Evolutionary conservation across 2,329 filamentous ascomycete genomes (phyloP).

Genomic region (Onygenales sp.): DNA sequence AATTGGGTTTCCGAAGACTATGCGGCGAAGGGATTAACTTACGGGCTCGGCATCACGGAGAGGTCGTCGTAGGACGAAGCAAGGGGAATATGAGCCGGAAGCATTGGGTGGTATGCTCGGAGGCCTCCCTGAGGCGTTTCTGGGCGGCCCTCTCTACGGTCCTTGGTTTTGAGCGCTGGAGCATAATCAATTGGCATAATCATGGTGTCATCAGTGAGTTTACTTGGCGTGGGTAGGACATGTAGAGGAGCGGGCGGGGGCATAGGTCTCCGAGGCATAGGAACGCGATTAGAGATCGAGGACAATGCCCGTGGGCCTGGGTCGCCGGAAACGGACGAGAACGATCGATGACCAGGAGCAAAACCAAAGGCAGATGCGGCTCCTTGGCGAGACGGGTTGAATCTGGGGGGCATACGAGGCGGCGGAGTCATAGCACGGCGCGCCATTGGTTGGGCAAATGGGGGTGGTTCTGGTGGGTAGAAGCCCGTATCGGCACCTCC

Average conservation of each 20-base stretch:
- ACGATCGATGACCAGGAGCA: conserved; percentile 14
- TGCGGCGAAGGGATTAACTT: conserved; percentile 39
- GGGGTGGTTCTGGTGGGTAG: conserved; percentile 30
- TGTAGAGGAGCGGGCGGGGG: conserved; percentile 66
- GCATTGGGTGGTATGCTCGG: conserved; percentile 62
- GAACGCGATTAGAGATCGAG: conserved; percentile 46
- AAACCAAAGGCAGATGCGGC: conserved; percentile 18
- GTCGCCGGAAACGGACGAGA: conserved; percentile 10
- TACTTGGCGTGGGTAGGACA: conserved; percentile 74
- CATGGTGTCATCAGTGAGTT: conserved; percentile 73
- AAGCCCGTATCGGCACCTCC: conserved; percentile 17
- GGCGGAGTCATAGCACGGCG: conserved; percentile 95
- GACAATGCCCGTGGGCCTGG: conserved; percentile 53
- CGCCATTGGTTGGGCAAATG: conserved; percentile 74
- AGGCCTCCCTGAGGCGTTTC: conserved; percentile 50
- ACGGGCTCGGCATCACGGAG: conserved; percentile 77
- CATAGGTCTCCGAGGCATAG: conserved; percentile 46
- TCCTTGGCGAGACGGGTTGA: conserved; percentile 28
- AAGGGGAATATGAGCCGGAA: conserved; percentile 68
- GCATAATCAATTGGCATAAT: conserved; percentile 77
- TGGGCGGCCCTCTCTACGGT: conserved; percentile 58
- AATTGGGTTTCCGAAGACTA: neutral
- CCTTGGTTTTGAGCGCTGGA: conserved; percentile 58
- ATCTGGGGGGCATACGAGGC: conserved; percentile 56
- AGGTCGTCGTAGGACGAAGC: conserved; percentile 82